Evolutionary conservation across 345 rosid genomes (phyloP).

Genomic region (Pistacia integerrima): DNA sequence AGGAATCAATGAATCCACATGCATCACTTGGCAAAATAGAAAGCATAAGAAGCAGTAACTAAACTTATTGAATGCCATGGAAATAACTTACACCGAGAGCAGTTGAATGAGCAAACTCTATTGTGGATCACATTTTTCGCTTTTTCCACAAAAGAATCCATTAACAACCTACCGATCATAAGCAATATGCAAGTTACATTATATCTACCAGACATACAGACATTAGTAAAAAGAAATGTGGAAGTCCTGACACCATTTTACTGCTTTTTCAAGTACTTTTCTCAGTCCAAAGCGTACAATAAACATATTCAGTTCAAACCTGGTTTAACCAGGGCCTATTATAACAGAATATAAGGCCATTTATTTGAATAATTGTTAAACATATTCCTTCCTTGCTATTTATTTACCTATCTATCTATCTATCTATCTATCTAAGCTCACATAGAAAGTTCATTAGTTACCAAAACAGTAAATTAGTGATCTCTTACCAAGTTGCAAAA

Average conservation of each 20-base stretch:
- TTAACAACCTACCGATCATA: slow-evolving; percentile 56
- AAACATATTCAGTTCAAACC: neutral
- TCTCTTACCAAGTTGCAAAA: neutral
- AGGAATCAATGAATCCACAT: slow-evolving; percentile 4
- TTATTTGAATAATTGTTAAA: too few relatives aligned
- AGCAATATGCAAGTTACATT: slow-evolving; percentile 10
- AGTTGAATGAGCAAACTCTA: slow-evolving; percentile 53
- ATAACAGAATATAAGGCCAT: neutral
- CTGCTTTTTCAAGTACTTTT: neutral
- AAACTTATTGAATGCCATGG: too few relatives aligned
- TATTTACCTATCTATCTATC: too few relatives aligned
- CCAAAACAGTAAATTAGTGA: neutral
- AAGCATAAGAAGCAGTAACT: too few relatives aligned
- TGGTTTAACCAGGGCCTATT: neutral
- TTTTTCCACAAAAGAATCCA: too few relatives aligned
- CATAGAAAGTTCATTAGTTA: neutral
- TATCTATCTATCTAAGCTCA: too few relatives aligned
- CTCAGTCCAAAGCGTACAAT: neutral
- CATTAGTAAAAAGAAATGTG: too few relatives aligned
- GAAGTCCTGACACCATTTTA: too few relatives aligned
- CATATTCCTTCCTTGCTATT: too few relatives aligned
- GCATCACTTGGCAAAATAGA: neutral
- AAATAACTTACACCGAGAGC: slow-evolving; percentile 71
- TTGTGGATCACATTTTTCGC: too few relatives aligned
- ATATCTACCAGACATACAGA: neutral